Percentiles rank a stretch among this genome's conserved stretches.
These are phyloP conservation scores for Cladophialophora psammophila DNA, from an alignment of 2,329 filamentous ascomycete species.

Conservation along the genomic window DNA sequence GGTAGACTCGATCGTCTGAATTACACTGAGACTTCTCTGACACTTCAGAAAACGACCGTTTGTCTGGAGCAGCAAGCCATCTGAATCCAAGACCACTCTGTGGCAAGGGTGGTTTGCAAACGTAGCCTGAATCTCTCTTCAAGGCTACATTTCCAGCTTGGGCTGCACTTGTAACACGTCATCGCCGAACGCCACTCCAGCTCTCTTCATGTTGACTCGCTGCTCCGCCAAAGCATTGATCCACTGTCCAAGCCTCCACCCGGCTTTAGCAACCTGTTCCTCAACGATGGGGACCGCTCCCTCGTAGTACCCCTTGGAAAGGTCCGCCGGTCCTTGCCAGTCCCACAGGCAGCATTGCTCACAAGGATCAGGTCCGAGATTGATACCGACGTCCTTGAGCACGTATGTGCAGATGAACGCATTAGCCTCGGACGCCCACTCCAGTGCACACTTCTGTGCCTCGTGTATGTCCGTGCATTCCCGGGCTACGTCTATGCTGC, in stretches of 20 bases:
- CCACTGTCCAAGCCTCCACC: conserved; percentile 21
- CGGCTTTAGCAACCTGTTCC: conserved; percentile 18
- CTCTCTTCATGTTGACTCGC: conserved; percentile 11
- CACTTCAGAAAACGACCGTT: too few relatives aligned
- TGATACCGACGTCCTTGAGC: conserved; percentile 26
- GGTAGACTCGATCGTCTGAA: too few relatives aligned
- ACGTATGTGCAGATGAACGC: conserved; percentile 28
- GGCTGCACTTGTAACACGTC: not conserved
- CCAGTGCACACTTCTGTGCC: conserved; percentile 25
- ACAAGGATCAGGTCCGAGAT: conserved; percentile 7
- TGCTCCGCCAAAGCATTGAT: conserved; percentile 17
- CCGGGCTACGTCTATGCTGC: not conserved
- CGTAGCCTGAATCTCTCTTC: too few relatives aligned
- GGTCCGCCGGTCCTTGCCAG: conserved; percentile 14
- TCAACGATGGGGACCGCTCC: conserved; percentile 16
- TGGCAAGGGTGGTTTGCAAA: too few relatives aligned
- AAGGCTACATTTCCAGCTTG: not conserved
- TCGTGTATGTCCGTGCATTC: conserved; percentile 19
- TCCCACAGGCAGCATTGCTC: conserved; percentile 18
- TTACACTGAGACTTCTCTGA: too few relatives aligned
- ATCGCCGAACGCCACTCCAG: not conserved
- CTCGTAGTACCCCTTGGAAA: conserved; percentile 16
- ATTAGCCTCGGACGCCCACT: conserved; percentile 32
- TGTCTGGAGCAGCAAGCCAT: too few relatives aligned
- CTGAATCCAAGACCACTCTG: too few relatives aligned